Evolutionary conservation across 2,329 filamentous ascomycete genomes (phyloP), one percentile per base, ranked within the genome.

Genomic region (Sporothrix curviconia): DNA sequence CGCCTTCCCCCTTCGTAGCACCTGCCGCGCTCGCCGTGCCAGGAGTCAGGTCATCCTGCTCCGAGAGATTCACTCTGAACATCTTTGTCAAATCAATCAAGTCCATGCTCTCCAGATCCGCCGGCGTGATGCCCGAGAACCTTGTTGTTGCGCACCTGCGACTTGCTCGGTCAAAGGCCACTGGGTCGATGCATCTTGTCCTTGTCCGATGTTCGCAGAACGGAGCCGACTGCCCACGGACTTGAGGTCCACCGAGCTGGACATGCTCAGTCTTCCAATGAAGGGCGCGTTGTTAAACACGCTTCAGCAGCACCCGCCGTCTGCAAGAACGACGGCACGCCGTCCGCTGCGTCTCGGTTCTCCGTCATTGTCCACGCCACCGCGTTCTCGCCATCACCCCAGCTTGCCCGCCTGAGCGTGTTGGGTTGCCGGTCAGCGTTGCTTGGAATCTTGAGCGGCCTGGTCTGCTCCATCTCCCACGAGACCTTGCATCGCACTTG

Each of bases 291-390:
- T 19, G 3, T n/a, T 7, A 4, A 12, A 6, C 5, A 2, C 57
- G 57, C 25, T 51, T 55, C 11, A 59, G 51, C 36, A 59, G 50
- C 30, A 59, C 57, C n/a, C 8, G 57, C 57, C n/a, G 57, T 44
- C 50, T 59, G 57, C 51, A 59, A 28, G 30, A 59, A 55, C n/a
- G 57, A 43, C 17, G 57, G 57, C 15, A 59, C 37, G 43, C 57
- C 57, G 17, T 59, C 51, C 4, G n/a, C 37, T 25, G 34, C 52
- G 36, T 50, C 46, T 11, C 22, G 15, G 44, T 59, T 59, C 32
- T 59, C 57, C 30, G 44, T 5, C 57, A 59, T 59, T 1, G 42
- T 59, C 57, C 57, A 59, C 15, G 32, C 51, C 43, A 51, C 57
- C 28, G 43, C 30, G 22, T 55, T 59, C 37, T 59, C 52, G n/a